Evolutionary conservation across 345 rosid genomes (phyloP).

Genomic region (Corymbia maculata): DNA sequence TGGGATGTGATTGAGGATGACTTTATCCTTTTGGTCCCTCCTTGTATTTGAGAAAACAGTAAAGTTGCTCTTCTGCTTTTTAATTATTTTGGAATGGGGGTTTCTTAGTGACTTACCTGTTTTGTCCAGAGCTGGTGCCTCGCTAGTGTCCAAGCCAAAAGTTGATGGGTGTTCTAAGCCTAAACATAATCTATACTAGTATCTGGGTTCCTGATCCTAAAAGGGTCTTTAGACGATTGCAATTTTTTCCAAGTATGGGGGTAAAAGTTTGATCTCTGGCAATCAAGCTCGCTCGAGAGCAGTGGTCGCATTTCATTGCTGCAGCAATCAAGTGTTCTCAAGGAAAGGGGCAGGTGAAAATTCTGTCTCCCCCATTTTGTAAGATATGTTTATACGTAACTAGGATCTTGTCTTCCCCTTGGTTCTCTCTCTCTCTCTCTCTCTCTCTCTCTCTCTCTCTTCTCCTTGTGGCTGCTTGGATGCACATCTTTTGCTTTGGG

Average conservation of each 20-base stretch:
- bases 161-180: not conserved
- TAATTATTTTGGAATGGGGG: too few species aligned
- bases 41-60: not conserved
- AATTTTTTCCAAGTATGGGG: not conserved
- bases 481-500: not conserved
- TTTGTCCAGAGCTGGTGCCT: not conserved
- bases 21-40: not conserved
- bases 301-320: not conserved
- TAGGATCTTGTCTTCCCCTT: not conserved
- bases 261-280: not conserved
- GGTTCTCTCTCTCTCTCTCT: too few species aligned
- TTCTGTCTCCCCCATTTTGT: not conserved
- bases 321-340: not conserved
- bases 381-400: not conserved
- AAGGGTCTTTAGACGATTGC: not conserved
- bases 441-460: too few species aligned
- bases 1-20: not conserved
- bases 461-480: not conserved
- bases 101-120: too few species aligned
- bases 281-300: not conserved
- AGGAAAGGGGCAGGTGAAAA: not conserved
- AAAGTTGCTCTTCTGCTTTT: not conserved
- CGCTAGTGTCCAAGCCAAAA: not conserved
- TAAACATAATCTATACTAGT: not conserved
- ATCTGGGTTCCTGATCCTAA: not conserved